Base-by-base conservation (phyloP, 148 eudicot species). In the Rhododendron vialii region DNA sequence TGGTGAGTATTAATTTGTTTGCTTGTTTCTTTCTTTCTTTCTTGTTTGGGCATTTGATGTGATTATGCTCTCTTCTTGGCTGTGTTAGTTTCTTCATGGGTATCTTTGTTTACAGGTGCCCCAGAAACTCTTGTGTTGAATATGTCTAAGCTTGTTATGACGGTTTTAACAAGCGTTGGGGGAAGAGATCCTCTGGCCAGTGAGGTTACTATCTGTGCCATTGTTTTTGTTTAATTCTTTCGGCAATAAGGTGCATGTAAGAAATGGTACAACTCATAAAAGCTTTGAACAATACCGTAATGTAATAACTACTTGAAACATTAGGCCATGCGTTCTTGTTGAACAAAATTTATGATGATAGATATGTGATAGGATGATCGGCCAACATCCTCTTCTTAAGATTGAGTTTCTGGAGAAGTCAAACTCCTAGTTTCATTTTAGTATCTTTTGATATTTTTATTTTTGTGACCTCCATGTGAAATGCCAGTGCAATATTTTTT, bases 101-200 rank as follows among this genome's bases (percentile, higher is more conserved):
- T 85, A 45, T 17, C 83, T 82, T 24, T 82, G 82, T 81, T 88
- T 83, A 69, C 93, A 97, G 99, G 99, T 85, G 92, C 98, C 82
- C 84, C 85, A 41, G 98, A 97, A 75, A 97, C 99, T 74, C 88
- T 97, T 83, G 86, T 91, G 78, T 75, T 97, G 82, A 91, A 97
- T 84, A 94, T 95, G 99, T 88, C 92, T 30, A 97, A 93, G 89
- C 95, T 95, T 89, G 94, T 86, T 38, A 89, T 95, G 86, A 92
- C 98, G 51, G 91, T 88, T 82, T 88, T 97, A 80, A 83, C 94
- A 71, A 91, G 86, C 22, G 96, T 95, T 61, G 87, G 90, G 82
- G 92, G 86, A 92, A 92, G 99, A 90, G 92, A 95, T 92, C 93
- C 96, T 84, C 93, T 97, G 80, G 98, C 98, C 82, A 97, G 99